These are phyloP conservation scores for Sphaerostilbella broomeana DNA, from an alignment of 2,329 filamentous ascomycete genomes.

Conservation along the genomic window DNA sequence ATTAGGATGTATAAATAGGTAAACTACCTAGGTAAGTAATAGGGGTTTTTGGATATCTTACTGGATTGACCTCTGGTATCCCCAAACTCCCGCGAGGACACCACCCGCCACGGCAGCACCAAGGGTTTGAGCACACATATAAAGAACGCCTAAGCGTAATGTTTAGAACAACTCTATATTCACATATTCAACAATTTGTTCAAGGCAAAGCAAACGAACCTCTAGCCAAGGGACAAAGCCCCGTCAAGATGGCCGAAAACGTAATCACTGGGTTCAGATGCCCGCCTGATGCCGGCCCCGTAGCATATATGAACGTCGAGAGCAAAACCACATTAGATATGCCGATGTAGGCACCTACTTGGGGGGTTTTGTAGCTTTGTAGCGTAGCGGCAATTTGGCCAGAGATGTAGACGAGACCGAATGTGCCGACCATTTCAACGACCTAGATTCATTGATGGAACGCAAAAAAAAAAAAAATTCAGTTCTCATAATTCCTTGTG, in stretches of 20 bases:
- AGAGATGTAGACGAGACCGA: conserved; percentile 24
- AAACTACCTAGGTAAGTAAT: background rate
- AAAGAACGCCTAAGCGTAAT: conserved; percentile 31
- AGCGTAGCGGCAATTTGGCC: conserved; percentile 27
- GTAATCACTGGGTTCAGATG: conserved; percentile 50
- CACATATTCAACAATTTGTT: background rate
- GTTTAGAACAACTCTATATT: background rate
- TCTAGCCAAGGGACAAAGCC: conserved; percentile 42
- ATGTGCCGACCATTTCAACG: conserved; percentile 26
- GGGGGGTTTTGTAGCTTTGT: conserved; percentile 20
- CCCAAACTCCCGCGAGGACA: conserved; percentile 31
- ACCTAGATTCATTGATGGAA: conserved; percentile 15
- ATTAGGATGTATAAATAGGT: background rate
- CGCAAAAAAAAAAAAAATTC: background rate
- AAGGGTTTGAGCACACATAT: conserved; percentile 38
- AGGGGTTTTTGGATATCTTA: conserved; percentile 11
- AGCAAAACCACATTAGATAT: conserved; percentile 36
- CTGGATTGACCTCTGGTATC: conserved; percentile 23
- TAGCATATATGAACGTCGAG: conserved; percentile 42
- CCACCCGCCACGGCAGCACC: conserved; percentile 40
- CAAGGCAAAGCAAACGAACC: conserved; percentile 13
- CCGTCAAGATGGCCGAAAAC: conserved; percentile 44
- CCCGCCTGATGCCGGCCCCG: conserved; percentile 42
- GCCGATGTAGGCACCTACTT: conserved; percentile 27
- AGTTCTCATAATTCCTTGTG: background rate